Evolutionary conservation across 768 basidiomycete species (phyloP).

Genomic region (Panellus pusillus): DNA sequence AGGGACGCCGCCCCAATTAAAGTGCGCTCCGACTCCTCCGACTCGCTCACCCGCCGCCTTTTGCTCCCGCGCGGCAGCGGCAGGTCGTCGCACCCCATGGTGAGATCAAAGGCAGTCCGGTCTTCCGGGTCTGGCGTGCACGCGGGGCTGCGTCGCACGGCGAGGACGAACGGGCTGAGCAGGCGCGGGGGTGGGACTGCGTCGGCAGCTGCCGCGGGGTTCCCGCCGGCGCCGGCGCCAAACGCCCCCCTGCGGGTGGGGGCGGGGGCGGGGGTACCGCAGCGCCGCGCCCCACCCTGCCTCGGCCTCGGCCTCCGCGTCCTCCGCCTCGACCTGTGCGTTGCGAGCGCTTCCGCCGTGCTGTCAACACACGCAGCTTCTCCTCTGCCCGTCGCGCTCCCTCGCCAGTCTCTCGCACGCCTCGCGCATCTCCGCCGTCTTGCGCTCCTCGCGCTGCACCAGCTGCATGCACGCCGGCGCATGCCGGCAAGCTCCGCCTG

Average conservation of each 20-base stretch:
- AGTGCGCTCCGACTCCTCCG: neutral
- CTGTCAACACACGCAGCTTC: slow-evolving; percentile 28
- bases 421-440: slow-evolving; percentile 29
- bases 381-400: slow-evolving; percentile 37
- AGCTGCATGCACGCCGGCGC: slow-evolving; percentile 31
- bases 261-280: slow-evolving; percentile 15
- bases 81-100: slow-evolving; percentile 7
- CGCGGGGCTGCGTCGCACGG: slow-evolving; percentile 11
- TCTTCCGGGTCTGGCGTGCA: slow-evolving; percentile 12
- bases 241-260: neutral
- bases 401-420: slow-evolving; percentile 31
- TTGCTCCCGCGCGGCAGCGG: slow-evolving; percentile 8
- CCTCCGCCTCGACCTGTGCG: slow-evolving; percentile 4
- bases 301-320: neutral
- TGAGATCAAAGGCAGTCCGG: slow-evolving; percentile 17
- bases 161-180: slow-evolving; percentile 18
- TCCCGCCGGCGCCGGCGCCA: neutral
- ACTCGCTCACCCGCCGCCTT: slow-evolving; percentile 9
- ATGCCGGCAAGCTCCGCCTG: slow-evolving; percentile 32
- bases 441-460: slow-evolving; percentile 32
- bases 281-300: neutral
- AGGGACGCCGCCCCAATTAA: neutral
- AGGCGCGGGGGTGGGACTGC: slow-evolving; percentile 17
- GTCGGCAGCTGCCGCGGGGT: slow-evolving; percentile 9
- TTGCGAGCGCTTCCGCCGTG: slow-evolving; percentile 20